Evolutionary conservation across 2,329 filamentous ascomycete genomes (phyloP), one percentile per base, ranked within the genome.

Genomic region (Thelonectria discophora): DNA sequence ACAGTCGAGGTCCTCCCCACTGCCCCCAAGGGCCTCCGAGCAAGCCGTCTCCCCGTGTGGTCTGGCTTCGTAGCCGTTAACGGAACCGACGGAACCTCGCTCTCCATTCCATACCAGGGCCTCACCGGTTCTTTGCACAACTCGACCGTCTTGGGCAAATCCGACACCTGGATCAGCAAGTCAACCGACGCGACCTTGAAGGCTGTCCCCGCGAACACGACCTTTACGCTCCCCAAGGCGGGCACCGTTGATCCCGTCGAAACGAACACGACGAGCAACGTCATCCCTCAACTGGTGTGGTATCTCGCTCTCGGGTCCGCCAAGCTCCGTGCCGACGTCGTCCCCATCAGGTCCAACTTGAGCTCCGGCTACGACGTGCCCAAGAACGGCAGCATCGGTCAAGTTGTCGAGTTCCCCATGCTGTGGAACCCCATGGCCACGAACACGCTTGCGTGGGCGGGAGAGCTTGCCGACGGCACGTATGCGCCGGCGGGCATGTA

Each of bases 401-500:
- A 80, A 65, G 72, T 81, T n/a, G 71, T 73, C 13, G 74, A 70
- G 20, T 82, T 80, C 50, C 84, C 84, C 0, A 40, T 72, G 5
- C 45, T 78, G 68, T 76, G 66, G 65, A 65, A 60, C 34, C 59
- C 72, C 8, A 73, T 75, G 60, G 69, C 70, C 32, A 5, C 62
- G 6, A 61, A 69, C 58, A 55, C 65, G 5, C 39, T 72, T 6
- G 53, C 59, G 0, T 87, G 82, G 77, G 79, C 82, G 51, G 85
- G 85, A 12, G 73, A 75, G 54, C 72, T 87, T 5, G 74, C 75
- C 0, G 78, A 81, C 10, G 83, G 82, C 13, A 75, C 68, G 1
- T 84, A 81, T 61, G 84, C 78, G 2, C 79, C 82, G 0, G 75
- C 77, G 0, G 85, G 84, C 11, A 67, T 70, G 27, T 87, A 87